phyloP scores from a whole-genome alignment of 306 rosid genomes.

The Cucurbita pepo region DNA sequence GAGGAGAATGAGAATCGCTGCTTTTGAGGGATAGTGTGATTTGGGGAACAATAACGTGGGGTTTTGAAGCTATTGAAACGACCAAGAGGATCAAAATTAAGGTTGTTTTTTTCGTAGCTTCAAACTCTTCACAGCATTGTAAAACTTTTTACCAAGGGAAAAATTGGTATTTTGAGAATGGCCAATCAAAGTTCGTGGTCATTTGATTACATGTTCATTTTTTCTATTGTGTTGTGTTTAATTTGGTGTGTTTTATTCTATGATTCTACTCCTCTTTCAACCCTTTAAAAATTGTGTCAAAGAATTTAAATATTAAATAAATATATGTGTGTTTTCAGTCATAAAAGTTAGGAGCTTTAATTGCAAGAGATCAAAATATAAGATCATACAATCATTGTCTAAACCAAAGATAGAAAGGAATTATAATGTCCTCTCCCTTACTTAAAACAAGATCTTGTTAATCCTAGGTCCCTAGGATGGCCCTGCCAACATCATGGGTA shows the following conservation, averaged over 20 bases:
- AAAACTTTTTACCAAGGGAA: neutral
- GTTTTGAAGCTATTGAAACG: neutral
- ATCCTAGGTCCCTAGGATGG: neutral
- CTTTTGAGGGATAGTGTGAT: neutral
- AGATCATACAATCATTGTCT: neutral
- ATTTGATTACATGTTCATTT: neutral
- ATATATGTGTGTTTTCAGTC: neutral
- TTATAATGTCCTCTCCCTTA: neutral
- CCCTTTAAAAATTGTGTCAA: neutral
- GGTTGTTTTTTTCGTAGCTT: conserved; percentile 6
- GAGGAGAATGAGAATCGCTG: neutral
- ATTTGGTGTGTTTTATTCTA: neutral
- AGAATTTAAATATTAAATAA: neutral
- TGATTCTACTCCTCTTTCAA: no score
- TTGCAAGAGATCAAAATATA: neutral
- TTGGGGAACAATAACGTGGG: neutral
- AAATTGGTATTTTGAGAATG: conserved; percentile 3
- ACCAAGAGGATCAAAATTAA: neutral
- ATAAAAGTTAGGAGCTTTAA: neutral
- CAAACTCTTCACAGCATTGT: neutral
- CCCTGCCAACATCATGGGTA: neutral
- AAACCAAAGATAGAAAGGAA: neutral
- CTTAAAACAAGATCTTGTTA: neutral
- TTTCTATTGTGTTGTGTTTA: neutral
- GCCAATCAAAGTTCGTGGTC: neutral